phyloP scores from a whole-genome alignment of 2,329 filamentous ascomycete species.

The Penicillium occitanis region DNA sequence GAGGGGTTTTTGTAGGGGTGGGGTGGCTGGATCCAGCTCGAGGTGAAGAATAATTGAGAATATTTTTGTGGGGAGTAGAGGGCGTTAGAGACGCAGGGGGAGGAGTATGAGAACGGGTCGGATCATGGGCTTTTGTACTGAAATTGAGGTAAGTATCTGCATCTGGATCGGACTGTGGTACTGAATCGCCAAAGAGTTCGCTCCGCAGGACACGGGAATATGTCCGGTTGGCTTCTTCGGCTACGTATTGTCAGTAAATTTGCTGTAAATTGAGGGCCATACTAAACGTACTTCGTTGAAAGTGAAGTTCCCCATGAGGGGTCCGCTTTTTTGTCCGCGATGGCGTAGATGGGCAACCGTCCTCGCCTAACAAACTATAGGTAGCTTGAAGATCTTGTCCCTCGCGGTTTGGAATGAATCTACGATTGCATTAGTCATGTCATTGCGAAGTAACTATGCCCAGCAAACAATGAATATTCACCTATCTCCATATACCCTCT shows the following conservation, averaged over 20 bases:
- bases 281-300: conserved; percentile 74
- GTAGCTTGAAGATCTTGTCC: conserved; percentile 92
- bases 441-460: neutral
- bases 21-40: conserved; percentile 74
- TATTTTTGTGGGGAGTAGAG: conserved; percentile 94
- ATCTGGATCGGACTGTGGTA: conserved; percentile 74
- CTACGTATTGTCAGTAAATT: conserved; percentile 43
- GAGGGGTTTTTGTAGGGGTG: conserved; percentile 84
- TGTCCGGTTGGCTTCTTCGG: conserved; percentile 91
- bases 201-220: conserved; percentile 84
- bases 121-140: conserved; percentile 59
- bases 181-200: conserved; percentile 86
- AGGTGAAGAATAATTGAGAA: conserved; percentile 87
- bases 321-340: conserved; percentile 81
- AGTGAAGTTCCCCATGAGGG: conserved; percentile 86
- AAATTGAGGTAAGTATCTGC: conserved; percentile 51
- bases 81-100: conserved; percentile 75
- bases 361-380: conserved; percentile 87
- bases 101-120: conserved; percentile 76
- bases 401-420: conserved; percentile 92
- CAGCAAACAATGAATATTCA: conserved; percentile 35
- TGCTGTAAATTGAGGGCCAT: conserved; percentile 13
- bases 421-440: conserved; percentile 37
- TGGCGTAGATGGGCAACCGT: conserved; percentile 87
- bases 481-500: conserved; percentile 65